phyloP scores from a whole-genome alignment of 371 early-diverging fungal species.

The Mortierella polycephala region DNA sequence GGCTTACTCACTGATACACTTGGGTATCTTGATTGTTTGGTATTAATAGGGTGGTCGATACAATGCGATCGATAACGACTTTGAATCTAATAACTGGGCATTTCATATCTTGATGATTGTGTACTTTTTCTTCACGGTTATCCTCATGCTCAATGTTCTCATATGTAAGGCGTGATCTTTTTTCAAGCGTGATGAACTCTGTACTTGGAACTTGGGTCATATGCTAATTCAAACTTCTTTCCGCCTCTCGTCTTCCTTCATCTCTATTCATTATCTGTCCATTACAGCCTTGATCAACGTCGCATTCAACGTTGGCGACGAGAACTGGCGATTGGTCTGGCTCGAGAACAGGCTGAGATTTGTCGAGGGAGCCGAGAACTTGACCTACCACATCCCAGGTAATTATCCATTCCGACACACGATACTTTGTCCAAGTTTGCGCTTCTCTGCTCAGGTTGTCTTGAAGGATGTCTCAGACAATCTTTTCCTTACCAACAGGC shows the following conservation, averaged over 20 bases:
- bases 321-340: slow-evolving; percentile 16
- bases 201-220: not conserved
- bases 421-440: too few relatives aligned
- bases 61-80: slow-evolving; percentile 7
- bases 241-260: not conserved
- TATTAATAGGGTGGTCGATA: slow-evolving; percentile 15
- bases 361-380: slow-evolving; percentile 26
- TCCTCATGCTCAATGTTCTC: slow-evolving; percentile 30
- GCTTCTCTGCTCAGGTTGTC: too few relatives aligned
- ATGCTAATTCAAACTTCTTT: not conserved
- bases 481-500: too few relatives aligned
- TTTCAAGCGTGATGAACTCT: not conserved
- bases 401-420: not conserved
- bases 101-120: slow-evolving; percentile 20
- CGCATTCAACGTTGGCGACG: slow-evolving; percentile 13
- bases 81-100: not conserved
- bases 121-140: slow-evolving; percentile 25
- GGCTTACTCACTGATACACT: too few relatives aligned
- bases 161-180: slow-evolving; percentile 10
- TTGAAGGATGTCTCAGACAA: too few relatives aligned
- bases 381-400: slow-evolving; percentile 21
- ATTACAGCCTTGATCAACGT: slow-evolving; percentile 15
- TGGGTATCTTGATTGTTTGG: too few relatives aligned
- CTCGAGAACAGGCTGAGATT: slow-evolving; percentile 8
- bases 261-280: not conserved